Percentiles rank a stretch among this genome's conserved stretches.
Evolutionary conservation across 1,139 yeast species (phyloP).

Genomic region (Debaryomyces fabryi): DNA sequence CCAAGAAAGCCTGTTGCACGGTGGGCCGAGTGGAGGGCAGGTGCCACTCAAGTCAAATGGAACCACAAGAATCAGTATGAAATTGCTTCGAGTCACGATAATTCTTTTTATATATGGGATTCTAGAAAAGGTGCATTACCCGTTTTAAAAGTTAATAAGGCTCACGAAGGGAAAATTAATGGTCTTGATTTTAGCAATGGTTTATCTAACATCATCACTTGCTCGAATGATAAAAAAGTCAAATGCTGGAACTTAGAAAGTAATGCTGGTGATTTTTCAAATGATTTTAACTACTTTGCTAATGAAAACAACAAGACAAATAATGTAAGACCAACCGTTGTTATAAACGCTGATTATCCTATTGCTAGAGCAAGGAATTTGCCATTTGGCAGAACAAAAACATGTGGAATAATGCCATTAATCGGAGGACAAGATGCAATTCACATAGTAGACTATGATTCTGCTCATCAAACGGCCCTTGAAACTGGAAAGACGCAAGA

Average conservation of each 20-base stretch:
- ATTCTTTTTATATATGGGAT: constrained; percentile 85
- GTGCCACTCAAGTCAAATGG: constrained; percentile 96
- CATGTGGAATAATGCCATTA: constrained; percentile 85
- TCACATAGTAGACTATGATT: constrained; percentile 61
- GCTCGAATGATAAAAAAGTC: constrained; percentile 86
- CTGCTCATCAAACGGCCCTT: constrained; percentile 44
- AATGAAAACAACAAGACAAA: constrained; percentile 14
- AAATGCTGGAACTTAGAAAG: constrained; percentile 76
- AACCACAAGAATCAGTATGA: constrained; percentile 73
- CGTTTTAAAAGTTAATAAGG: constrained; percentile 58
- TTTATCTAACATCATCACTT: constrained; percentile 64
- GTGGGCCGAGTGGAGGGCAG: constrained; percentile 94
- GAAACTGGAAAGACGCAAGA: constrained; percentile 31
- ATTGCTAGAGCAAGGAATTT: constrained; percentile 84
- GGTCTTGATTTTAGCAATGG: constrained; percentile 81
- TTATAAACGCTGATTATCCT: constrained; percentile 76
- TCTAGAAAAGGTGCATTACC: constrained; percentile 81
- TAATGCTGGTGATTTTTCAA: constrained; percentile 22
- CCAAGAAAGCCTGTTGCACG: constrained; percentile 71
- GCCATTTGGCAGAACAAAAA: constrained; percentile 82
- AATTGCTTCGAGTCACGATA: constrained; percentile 85
- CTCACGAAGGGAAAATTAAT: constrained; percentile 82
- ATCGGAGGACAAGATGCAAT: constrained; percentile 83
- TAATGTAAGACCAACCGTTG: constrained; percentile 50
- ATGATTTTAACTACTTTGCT: constrained; percentile 29